Base-by-base conservation (phyloP, 2,329 filamentous ascomycete genomes). In the Claviceps digitariae region DNA sequence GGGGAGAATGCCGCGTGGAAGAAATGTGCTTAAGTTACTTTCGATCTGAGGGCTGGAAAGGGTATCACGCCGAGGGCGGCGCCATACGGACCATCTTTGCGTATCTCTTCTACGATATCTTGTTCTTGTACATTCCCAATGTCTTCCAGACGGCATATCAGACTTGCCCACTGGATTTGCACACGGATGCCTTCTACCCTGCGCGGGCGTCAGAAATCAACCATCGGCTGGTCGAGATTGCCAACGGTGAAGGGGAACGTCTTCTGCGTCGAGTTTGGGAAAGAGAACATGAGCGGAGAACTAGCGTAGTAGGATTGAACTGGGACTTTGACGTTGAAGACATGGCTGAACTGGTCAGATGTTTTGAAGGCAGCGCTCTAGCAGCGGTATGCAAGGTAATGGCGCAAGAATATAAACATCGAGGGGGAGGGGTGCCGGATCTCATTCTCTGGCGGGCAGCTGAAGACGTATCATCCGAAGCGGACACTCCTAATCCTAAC, bases 111-210 rank as follows among this genome's bases (percentile, higher is more conserved):
- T 93, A 84, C 72, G 91, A 98, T 67, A 80, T 97, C 25, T 73
- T 98, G 7, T 97, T 97, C 69, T 75, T 89, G 27, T 95, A 95
- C 67, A 80, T 97, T 5, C 91, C 93, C 27, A 95, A 97, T 61
- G 91, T 98, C 53, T 98, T 98, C 67, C 91, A 97, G 66, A 98
- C 93, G 6, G 81, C 86, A 1, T 98, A 88, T 65, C 93, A 98
- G 68, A 95, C 89, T 0, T 95, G 89, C 63, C 93, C 93, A 1
- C 72, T 98, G 3, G 93, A 98, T 66, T 73, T 98, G 6, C 86
- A 94, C 64, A 95, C 90, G 0, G 93, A 98, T 65, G 83, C 86
- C 2, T 98, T 98, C 71, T 97, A 88, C 64, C 80, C 87, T 0
- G 82, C 84, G 1, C 80, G 93, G n/a, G 82, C 86, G 38, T 89